phyloP scores from a whole-genome alignment of 2,329 filamentous ascomycete genomes.

The Colletotrichum echinochloae region DNA sequence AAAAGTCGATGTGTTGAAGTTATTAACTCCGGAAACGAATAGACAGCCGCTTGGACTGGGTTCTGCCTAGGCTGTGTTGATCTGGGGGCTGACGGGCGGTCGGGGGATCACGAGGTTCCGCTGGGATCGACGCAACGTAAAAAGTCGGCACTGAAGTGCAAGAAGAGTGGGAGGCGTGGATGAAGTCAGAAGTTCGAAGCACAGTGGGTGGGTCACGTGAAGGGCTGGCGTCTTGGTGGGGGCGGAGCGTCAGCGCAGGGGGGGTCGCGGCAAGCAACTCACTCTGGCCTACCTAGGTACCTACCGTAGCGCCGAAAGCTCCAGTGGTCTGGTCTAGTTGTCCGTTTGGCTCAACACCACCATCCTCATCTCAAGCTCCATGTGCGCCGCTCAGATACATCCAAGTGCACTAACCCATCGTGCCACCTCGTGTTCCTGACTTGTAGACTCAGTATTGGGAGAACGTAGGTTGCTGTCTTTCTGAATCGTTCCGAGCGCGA shows the following conservation, averaged over 20 bases:
- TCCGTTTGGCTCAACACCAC: conserved; percentile 31
- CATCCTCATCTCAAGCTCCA: conserved; percentile 17
- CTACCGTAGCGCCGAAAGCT: conserved; percentile 37
- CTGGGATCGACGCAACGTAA: conserved; percentile 34
- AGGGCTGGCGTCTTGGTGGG: conserved; percentile 39
- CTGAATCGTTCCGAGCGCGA: too few species aligned
- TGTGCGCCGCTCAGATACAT: conserved; percentile 12
- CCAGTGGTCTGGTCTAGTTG: conserved; percentile 38
- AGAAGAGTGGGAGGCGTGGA: conserved; percentile 33
- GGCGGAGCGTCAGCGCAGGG: conserved; percentile 34
- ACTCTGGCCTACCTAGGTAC: conserved; percentile 30
- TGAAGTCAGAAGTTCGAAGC: conserved; percentile 40
- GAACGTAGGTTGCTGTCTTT: conserved; percentile 3
- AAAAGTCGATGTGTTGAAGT: conserved; percentile 10
- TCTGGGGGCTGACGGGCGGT: conserved; percentile 11
- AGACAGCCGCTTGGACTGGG: conserved; percentile 1
- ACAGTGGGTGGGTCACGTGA: conserved; percentile 40
- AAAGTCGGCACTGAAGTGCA: conserved; percentile 26
- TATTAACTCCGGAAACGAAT: conserved; percentile 16
- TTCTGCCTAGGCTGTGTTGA: conserved; percentile 8
- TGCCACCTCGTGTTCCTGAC: not conserved
- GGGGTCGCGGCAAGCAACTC: conserved; percentile 25
- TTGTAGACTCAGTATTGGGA: not conserved
- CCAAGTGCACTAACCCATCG: not conserved
- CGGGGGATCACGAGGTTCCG: conserved; percentile 9